Percentiles rank a stretch among this genome's conserved stretches.
Conservation (phyloP, 768 basidiomycete genomes). For the Flagelloscypha sp. region DNA sequence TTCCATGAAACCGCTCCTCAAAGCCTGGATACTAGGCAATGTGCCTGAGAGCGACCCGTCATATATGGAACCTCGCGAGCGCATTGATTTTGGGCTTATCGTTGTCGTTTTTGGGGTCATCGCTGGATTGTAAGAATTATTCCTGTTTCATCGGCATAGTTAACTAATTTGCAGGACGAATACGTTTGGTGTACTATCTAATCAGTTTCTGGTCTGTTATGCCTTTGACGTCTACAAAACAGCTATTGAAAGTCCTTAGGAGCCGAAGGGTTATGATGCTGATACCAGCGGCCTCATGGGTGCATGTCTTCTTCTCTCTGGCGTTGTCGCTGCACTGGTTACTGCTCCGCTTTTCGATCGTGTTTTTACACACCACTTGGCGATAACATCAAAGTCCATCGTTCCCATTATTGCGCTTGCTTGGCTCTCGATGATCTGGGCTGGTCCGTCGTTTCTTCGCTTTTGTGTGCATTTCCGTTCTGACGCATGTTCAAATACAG, state of each 20-base stretch:
- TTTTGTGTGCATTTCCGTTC: neutral
- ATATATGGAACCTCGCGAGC: conserved; percentile 59
- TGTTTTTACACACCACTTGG: conserved; percentile 69
- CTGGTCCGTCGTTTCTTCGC: conserved; percentile 35
- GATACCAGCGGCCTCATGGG: conserved; percentile 65
- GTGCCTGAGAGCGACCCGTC: conserved; percentile 29
- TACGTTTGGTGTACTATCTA: conserved; percentile 56
- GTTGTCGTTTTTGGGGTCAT: conserved; percentile 53
- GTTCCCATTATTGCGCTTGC: conserved; percentile 51
- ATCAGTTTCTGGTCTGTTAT: conserved; percentile 53
- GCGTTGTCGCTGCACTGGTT: conserved; percentile 58
- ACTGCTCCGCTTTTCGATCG: conserved; percentile 76
- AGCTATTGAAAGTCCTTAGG: conserved; percentile 24
- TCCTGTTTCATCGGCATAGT: neutral
- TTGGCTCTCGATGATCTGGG: conserved; percentile 80
- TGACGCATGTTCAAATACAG: conserved; percentile 26
- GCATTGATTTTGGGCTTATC: conserved; percentile 62
- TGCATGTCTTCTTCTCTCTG: conserved; percentile 57
- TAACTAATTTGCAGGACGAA: conserved; percentile 36
- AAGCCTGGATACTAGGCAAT: conserved; percentile 41
- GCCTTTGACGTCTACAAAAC: neutral
- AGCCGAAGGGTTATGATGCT: conserved; percentile 65
- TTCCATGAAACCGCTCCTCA: conserved; percentile 43
- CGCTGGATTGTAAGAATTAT: conserved; percentile 48
- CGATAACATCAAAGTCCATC: conserved; percentile 46